Conservation (phyloP, 2,329 filamentous ascomycete species). For the Thielaviopsis populi region DNA sequence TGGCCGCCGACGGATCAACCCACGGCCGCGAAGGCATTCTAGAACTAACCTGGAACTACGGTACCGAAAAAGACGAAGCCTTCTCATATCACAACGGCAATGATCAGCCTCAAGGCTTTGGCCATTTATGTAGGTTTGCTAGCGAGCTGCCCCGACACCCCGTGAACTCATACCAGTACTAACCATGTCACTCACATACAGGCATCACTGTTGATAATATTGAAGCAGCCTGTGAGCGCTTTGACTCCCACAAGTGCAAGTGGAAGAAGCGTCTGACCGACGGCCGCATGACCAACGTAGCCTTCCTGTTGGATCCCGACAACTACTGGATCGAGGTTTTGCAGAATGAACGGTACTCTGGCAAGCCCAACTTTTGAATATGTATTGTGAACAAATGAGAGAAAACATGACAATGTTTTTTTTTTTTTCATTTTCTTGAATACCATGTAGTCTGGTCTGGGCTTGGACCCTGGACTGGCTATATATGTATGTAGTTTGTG, state of each 20-base stretch:
- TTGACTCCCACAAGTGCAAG: slow-evolving; percentile 64
- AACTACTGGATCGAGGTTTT: slow-evolving; percentile 69
- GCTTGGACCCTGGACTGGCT: background rate
- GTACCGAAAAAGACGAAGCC: slow-evolving; percentile 68
- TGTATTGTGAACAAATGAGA: slow-evolving; percentile 24
- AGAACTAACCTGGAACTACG: slow-evolving; percentile 76
- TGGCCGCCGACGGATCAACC: slow-evolving; percentile 37
- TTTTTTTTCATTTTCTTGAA: too few relatives aligned
- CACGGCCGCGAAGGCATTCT: slow-evolving; percentile 67
- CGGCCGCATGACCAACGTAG: slow-evolving; percentile 83
- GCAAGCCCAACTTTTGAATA: slow-evolving; percentile 37
- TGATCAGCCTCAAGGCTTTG: slow-evolving; percentile 79
- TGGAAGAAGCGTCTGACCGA: slow-evolving; percentile 97
- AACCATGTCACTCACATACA: slow-evolving; percentile 23
- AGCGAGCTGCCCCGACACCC: background rate
- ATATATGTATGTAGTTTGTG: background rate
- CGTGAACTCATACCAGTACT: slow-evolving; percentile 16
- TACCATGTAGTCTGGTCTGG: background rate
- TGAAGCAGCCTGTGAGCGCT: slow-evolving; percentile 72
- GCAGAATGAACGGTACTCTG: slow-evolving; percentile 57
- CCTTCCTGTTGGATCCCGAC: slow-evolving; percentile 81
- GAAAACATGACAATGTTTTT: background rate
- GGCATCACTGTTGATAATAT: slow-evolving; percentile 73
- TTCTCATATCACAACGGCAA: slow-evolving; percentile 93
- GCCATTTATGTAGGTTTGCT: slow-evolving; percentile 61